phyloP scores from a whole-genome alignment of 2,329 filamentous ascomycete genomes.

The Leptoxyphium fumago region DNA sequence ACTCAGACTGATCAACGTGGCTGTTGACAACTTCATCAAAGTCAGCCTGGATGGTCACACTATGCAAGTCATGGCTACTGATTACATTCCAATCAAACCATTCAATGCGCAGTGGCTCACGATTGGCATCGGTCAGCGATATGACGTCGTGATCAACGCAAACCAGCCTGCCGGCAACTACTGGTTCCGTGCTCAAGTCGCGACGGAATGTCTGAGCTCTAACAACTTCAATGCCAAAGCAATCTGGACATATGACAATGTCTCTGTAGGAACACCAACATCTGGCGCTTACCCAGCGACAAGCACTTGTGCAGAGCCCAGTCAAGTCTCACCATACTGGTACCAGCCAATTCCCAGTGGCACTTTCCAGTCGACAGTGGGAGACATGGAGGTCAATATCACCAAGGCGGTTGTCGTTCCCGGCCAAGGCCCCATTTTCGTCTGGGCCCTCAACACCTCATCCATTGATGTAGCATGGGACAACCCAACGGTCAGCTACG shows the following conservation, averaged over 20 bases:
- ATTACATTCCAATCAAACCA: constrained; percentile 23
- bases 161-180: constrained; percentile 19
- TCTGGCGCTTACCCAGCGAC: constrained; percentile 8
- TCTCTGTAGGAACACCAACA: constrained; percentile 2
- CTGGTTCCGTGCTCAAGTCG: constrained; percentile 22
- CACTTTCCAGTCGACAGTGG: constrained; percentile 18
- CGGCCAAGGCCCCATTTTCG: constrained; percentile 23
- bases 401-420: constrained; percentile 18
- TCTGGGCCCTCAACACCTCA: constrained; percentile 26
- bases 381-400: constrained; percentile 20
- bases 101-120: constrained; percentile 17
- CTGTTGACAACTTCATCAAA: constrained; percentile 29
- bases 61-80: constrained; percentile 22
- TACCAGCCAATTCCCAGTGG: constrained; percentile 19
- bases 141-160: constrained; percentile 26
- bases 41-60: constrained; percentile 23
- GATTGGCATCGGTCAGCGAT: constrained; percentile 26
- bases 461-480: constrained; percentile 29
- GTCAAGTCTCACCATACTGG: constrained; percentile 15
- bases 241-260: constrained; percentile 18
- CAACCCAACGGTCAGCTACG: constrained; percentile 30
- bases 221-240: constrained; percentile 18
- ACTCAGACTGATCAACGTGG: constrained; percentile 32
- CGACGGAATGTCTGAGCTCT: constrained; percentile 18
- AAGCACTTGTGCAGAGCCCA: constrained; percentile 8